Percentiles rank a stretch among this genome's conserved stretches.
Evolutionary conservation across 2,329 filamentous ascomycete species (phyloP).

Genomic region (Ascochyta koolunga): DNA sequence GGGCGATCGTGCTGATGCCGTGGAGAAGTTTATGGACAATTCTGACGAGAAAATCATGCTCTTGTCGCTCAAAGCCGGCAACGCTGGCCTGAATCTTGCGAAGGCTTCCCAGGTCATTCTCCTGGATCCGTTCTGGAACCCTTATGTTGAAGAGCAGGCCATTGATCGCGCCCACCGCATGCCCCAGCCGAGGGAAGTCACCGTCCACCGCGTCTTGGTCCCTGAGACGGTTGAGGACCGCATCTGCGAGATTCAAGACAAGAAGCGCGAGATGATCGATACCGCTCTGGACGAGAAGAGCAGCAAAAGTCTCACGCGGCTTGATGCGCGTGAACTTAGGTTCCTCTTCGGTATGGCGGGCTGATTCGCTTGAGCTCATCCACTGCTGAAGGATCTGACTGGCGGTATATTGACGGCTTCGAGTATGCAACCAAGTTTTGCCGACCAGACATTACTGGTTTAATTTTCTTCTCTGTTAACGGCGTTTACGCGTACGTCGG

Average conservation of each 20-base stretch:
- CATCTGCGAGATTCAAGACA: constrained; percentile 77
- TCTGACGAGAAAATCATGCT: constrained; percentile 71
- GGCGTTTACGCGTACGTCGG: neutral
- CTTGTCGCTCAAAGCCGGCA: constrained; percentile 79
- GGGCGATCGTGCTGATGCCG: constrained; percentile 68
- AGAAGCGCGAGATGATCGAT: constrained; percentile 78
- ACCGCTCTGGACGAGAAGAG: constrained; percentile 79
- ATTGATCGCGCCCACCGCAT: constrained; percentile 90
- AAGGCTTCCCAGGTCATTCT: constrained; percentile 86
- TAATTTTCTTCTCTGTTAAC: neutral
- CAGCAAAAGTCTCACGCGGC: constrained; percentile 67
- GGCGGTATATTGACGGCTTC: too few species aligned
- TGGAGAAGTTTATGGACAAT: constrained; percentile 70
- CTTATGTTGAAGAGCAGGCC: constrained; percentile 89
- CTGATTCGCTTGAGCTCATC: too few species aligned
- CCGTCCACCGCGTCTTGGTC: constrained; percentile 80
- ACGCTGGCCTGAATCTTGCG: constrained; percentile 84
- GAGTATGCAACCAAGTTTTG: neutral
- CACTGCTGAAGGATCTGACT: too few species aligned
- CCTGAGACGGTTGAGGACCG: constrained; percentile 84
- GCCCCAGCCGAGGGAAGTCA: constrained; percentile 75
- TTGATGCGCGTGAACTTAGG: constrained; percentile 70
- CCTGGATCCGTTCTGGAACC: constrained; percentile 94
- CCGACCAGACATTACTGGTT: neutral
- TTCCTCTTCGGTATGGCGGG: constrained; percentile 66